These are phyloP conservation scores for Bifiguratus adelaidae DNA, from an alignment of 192 early-diverging fungal species.

Conservation along the genomic window DNA sequence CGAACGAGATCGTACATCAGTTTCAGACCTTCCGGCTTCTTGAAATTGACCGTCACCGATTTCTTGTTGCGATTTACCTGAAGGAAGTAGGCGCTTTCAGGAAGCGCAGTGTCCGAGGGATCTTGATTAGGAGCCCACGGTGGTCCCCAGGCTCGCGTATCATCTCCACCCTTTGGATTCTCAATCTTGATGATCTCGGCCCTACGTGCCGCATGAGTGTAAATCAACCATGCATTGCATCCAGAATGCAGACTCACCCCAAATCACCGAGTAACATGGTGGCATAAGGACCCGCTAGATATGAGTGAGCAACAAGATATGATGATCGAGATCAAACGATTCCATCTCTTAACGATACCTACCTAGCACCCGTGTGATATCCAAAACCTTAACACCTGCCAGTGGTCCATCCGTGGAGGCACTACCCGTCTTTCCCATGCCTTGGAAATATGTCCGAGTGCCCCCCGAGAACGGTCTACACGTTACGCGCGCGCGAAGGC, in stretches of 20 bases:
- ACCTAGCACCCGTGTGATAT: slow-evolving; percentile 61
- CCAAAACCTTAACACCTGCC: slow-evolving; percentile 53
- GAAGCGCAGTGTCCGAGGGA: slow-evolving; percentile 8
- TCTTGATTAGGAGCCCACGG: slow-evolving; percentile 36
- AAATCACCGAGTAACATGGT: slow-evolving; percentile 71
- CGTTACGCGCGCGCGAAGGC: no score
- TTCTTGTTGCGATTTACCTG: slow-evolving; percentile 89
- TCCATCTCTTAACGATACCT: background rate
- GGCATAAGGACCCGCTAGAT: slow-evolving; percentile 63
- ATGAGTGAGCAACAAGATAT: background rate
- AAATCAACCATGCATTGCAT: background rate
- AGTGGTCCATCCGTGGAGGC: no score
- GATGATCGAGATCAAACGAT: background rate
- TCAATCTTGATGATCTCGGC: slow-evolving; percentile 91
- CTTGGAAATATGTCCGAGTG: no score
- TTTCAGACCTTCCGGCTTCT: slow-evolving; percentile 41
- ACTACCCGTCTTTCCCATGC: no score
- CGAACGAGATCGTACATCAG: slow-evolving; percentile 59
- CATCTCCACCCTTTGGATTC: slow-evolving; percentile 71
- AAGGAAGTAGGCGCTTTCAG: slow-evolving; percentile 85
- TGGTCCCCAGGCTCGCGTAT: slow-evolving; percentile 84
- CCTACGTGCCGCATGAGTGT: slow-evolving; percentile 11
- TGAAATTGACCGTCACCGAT: slow-evolving; percentile 83
- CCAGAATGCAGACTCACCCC: slow-evolving; percentile 29
- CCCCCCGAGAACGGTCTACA: no score